phyloP scores from a whole-genome alignment of 2,329 filamentous ascomycete genomes.

The Ascochyta rabiei region DNA sequence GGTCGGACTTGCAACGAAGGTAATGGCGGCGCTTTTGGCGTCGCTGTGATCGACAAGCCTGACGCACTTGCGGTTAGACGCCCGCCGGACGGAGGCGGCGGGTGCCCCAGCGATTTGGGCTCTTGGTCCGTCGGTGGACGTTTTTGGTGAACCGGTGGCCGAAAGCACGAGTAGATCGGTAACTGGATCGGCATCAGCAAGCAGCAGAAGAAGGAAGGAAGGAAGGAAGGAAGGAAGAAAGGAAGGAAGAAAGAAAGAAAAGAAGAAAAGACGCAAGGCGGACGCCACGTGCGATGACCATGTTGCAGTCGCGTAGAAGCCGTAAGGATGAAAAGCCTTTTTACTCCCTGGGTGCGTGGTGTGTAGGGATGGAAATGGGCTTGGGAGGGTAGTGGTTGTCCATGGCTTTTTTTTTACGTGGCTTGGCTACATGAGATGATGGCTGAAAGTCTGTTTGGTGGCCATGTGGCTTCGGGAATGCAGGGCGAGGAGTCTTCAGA shows the following conservation, averaged over 20 bases:
- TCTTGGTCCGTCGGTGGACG: conserved; percentile 3
- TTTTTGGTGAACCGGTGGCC: neutral
- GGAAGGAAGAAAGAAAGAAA: too few species aligned
- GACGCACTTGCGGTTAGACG: conserved; percentile 9
- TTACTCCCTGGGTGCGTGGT: neutral
- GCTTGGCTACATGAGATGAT: neutral
- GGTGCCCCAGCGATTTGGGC: conserved; percentile 15
- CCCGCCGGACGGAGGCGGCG: conserved; percentile 6
- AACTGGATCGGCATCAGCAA: neutral
- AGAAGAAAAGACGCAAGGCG: too few species aligned
- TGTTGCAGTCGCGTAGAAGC: conserved; percentile 10
- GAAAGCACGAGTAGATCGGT: neutral
- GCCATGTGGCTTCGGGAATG: neutral
- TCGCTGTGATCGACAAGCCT: conserved; percentile 5
- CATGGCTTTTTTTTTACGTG: neutral
- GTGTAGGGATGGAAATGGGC: neutral
- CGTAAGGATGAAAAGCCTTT: neutral
- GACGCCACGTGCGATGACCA: neutral
- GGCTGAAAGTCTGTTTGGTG: too few species aligned
- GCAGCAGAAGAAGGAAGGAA: too few species aligned
- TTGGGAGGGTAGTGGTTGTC: neutral
- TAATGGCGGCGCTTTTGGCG: neutral
- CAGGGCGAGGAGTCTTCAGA: neutral
- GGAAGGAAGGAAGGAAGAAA: too few species aligned
- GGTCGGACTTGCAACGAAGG: neutral